Percentiles rank a stretch among this genome's conserved stretches.
Conservation (phyloP, 495 filamentous ascomycete genomes). For the Hamigera avellanea region DNA sequence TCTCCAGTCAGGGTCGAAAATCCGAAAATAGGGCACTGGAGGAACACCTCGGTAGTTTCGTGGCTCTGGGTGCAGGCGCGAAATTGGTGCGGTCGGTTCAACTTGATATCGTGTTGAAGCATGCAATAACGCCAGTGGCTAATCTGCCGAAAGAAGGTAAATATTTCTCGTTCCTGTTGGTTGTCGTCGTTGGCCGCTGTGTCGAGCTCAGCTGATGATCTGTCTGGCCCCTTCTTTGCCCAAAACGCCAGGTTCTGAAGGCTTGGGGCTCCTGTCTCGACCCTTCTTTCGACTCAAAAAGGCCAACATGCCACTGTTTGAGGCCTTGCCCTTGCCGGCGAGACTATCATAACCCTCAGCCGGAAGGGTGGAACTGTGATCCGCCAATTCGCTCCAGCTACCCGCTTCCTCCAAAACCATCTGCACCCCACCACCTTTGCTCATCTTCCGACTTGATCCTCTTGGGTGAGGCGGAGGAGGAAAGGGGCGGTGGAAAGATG, state of each 20-base stretch:
- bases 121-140: too few relatives aligned
- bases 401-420: slow-evolving; percentile 81
- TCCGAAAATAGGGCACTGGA: too few relatives aligned
- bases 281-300: slow-evolving; percentile 85
- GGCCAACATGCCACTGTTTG: slow-evolving; percentile 70
- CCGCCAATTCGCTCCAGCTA: slow-evolving; percentile 80
- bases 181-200: too few relatives aligned
- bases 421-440: slow-evolving; percentile 76
- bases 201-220: slow-evolving; percentile 22
- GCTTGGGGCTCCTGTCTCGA: slow-evolving; percentile 82
- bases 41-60: too few relatives aligned
- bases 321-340: slow-evolving; percentile 35
- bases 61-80: too few relatives aligned
- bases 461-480: slow-evolving; percentile 14
- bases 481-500: slow-evolving; percentile 27
- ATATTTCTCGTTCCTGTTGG: too few relatives aligned
- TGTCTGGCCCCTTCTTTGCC: slow-evolving; percentile 86
- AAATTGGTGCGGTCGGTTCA: too few relatives aligned
- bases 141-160: too few relatives aligned
- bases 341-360: slow-evolving; percentile 43
- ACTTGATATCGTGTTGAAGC: too few relatives aligned
- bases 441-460: slow-evolving; percentile 45
- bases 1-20: too few relatives aligned
- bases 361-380: slow-evolving; percentile 68
- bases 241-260: slow-evolving; percentile 82